Percentiles rank a stretch among this genome's conserved stretches.
phyloP scores from a whole-genome alignment of 1,284 basidiomycete species.

The Pterula multifida region DNA sequence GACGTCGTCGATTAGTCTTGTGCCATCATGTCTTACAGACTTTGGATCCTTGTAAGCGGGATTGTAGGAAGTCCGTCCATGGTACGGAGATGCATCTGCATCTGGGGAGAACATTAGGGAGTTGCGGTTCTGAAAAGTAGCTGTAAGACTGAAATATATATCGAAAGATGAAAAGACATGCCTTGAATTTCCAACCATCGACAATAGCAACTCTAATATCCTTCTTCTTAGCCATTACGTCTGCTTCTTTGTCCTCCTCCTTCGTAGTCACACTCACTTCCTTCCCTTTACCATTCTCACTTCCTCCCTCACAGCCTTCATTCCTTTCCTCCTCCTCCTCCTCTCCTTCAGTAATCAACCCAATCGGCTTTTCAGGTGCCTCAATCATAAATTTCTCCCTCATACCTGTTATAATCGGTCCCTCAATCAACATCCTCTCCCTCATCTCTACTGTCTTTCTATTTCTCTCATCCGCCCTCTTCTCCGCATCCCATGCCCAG shows the following conservation, averaged over 20 bases:
- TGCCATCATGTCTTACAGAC: constrained; percentile 66
- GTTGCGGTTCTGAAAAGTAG: constrained; percentile 60
- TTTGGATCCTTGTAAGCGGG: constrained; percentile 37
- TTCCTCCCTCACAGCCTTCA: constrained; percentile 21
- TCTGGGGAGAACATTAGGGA: constrained; percentile 89
- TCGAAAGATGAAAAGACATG: constrained; percentile 19
- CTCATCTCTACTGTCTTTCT: constrained; percentile 49
- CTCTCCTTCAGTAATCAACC: constrained; percentile 37
- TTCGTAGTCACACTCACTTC: constrained; percentile 17
- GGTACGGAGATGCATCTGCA: constrained; percentile 75
- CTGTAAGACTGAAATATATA: constrained; percentile 5
- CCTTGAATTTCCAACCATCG: constrained; percentile 84
- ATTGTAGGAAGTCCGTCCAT: constrained; percentile 25
- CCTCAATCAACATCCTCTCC: constrained; percentile 60
- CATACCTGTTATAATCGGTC: constrained; percentile 48
- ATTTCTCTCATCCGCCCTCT: constrained; percentile 55
- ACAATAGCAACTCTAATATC: constrained; percentile 60
- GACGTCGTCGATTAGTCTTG: constrained; percentile 63
- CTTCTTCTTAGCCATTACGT: constrained; percentile 68
- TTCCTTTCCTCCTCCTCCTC: constrained; percentile 16
- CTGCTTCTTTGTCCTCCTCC: constrained; percentile 26
- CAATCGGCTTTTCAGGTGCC: constrained; percentile 32
- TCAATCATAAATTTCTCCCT: constrained; percentile 57
- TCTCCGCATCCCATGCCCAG: constrained; percentile 91
- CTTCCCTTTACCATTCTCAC: no score